Base-by-base conservation (phyloP, 164 flowering plant species). In the Vitis cinerea region DNA sequence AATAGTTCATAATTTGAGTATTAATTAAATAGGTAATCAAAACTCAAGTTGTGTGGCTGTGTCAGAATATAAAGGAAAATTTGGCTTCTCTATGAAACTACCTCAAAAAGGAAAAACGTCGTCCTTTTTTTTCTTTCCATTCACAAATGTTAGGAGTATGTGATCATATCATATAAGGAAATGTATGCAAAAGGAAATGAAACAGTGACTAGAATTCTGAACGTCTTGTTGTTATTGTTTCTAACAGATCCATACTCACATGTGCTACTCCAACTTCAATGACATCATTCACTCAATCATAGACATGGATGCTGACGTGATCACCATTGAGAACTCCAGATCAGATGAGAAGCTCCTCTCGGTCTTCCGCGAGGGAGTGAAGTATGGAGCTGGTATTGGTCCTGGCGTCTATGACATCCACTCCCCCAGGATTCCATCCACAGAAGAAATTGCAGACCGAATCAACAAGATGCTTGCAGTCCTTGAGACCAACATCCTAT, bases 331-430 rank as follows among this genome's bases (percentile, higher is more conserved):
- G 92, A 92, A 94, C 89, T 94, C 98, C 15, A 81, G 97, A 4
- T 92, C 97, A 8, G 97, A 92, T 61, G 97, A 92, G 87, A 92
- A 94, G 86, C 98, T 92, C 12, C 88, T 94, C 53, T 92, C 97
- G 0, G 98, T 92, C 50, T 92, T 94, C 97, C 92, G 92, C 8
- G 98, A 92, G 79, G 98, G 98, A 61, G 93, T 92, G 56, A 90
- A 85, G 78, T 94, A 90, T 56, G 97, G 93, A 75, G 94, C 97
- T 66, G 98, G 98, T 48, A 94, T 94, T 66, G 98, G 98, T 58
- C 98, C 98, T 37, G 97, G 98, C 50, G 97, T 92, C 6, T 92
- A 94, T 50, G 98, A 92, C 78, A 90, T 94, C 81, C 97, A 94
- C 91, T 94, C 97, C 12, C 97, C 98, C 0, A 84, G 93, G 57